A percentile compares a stretch with the other conserved stretches of the same genome.
These are phyloP conservation scores for Bipolaris victoriae DNA, from an alignment of 2,329 filamentous ascomycete species.

Conservation along the genomic window DNA sequence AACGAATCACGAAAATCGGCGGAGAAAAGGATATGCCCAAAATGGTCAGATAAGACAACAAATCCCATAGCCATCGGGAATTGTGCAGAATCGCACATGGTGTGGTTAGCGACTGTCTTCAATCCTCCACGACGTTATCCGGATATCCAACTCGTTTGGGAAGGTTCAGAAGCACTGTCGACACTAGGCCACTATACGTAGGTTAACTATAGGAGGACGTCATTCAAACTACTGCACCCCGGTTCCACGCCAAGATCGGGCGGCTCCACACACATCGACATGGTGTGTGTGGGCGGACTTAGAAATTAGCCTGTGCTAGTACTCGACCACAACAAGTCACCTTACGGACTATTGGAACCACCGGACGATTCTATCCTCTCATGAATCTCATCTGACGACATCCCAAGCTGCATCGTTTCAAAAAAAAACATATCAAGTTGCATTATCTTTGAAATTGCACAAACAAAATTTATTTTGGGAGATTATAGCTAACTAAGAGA, in stretches of 20 bases:
- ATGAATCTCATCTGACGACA: neutral
- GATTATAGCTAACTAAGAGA: too few species aligned
- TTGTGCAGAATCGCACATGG: neutral
- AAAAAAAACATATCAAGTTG: too few species aligned
- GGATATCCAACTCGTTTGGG: slow-evolving; percentile 1
- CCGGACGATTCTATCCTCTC: neutral
- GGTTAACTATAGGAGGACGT: neutral
- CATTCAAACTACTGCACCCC: neutral
- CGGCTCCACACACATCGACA: neutral
- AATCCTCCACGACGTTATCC: neutral
- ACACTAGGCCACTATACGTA: neutral
- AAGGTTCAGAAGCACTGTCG: neutral
- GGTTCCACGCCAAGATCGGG: neutral
- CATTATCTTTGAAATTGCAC: too few species aligned
- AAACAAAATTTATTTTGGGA: too few species aligned
- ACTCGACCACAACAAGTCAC: neutral
- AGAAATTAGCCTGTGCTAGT: slow-evolving; percentile 4
- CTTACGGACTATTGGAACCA: neutral
- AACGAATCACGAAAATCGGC: neutral
- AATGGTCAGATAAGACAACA: neutral
- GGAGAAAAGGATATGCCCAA: neutral
- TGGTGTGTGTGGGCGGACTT: neutral
- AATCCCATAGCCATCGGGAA: neutral
- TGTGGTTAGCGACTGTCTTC: neutral
- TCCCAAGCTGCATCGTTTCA: too few species aligned